Conservation (phyloP, 306 rosid genomes). For the Cicer bijugum region DNA sequence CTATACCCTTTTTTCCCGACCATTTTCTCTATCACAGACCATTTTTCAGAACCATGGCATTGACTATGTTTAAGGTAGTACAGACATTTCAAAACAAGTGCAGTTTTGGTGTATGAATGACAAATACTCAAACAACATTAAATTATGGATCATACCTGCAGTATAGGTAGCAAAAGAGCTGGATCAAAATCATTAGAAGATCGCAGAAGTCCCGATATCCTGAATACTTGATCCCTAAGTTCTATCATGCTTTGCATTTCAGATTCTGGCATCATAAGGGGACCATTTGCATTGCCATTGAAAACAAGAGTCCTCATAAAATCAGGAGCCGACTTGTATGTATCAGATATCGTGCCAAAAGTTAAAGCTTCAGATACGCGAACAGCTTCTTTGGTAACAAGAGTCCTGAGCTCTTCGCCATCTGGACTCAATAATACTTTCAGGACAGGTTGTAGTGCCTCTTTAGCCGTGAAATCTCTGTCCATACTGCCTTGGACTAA, state of each 20-base stretch:
- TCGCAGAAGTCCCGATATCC: conserved; percentile 77
- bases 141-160: conserved; percentile 58
- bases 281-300: conserved; percentile 68
- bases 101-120: not conserved
- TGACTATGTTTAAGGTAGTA: not conserved
- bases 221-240: conserved; percentile 72
- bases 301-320: conserved; percentile 61
- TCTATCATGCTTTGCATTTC: conserved; percentile 68
- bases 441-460: conserved; percentile 86
- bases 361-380: conserved; percentile 79
- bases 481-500: conserved; percentile 82
- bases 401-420: conserved; percentile 68
- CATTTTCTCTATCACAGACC: too few species aligned
- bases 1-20: too few species aligned
- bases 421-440: conserved; percentile 84
- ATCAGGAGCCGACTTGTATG: conserved; percentile 68
- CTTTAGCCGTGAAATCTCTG: conserved; percentile 83
- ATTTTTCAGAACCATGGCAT: too few species aligned
- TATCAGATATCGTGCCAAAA: conserved; percentile 63
- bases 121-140: too few species aligned
- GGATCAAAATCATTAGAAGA: conserved; percentile 81
- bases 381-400: conserved; percentile 83
- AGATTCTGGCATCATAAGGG: conserved; percentile 58
- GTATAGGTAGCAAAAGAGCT: conserved; percentile 70
- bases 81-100: not conserved